Base-by-base conservation (phyloP, 306 rosid genomes). In the Castanea sativa region DNA sequence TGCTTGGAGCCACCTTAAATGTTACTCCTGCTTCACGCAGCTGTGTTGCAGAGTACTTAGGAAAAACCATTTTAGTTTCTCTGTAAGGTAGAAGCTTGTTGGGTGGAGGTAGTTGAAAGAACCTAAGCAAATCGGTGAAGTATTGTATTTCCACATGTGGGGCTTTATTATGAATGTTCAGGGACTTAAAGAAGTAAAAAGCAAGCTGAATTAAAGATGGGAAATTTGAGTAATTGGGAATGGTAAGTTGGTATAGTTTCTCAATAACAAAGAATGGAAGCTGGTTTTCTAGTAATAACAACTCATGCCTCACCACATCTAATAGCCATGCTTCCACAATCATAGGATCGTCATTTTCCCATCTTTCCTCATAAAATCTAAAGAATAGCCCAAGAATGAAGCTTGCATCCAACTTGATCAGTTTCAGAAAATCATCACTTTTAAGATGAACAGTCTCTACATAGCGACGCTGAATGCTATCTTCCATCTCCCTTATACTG, bases 41-140 rank as follows among this genome's bases (percentile, higher is more conserved):
- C 41, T 35, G 41, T 35, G 41, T 35, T 35, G 6, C 5, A 2
- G 5, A 35, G 41, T 3, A 35, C 41, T 35, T 35, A 35, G 41
- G 41, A 35, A 35, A 35, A 35, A 35, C 6, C 6, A 3, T 35
- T 35, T 35, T 3, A 3, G 41, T 4, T 4, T 0, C 41, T 35
- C 5, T 35, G 0, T 2, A 4, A 4, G 41, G 41, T 3, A 23
- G 23, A 27, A 35, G 41, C 5, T 35, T 35, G 41, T 35, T 35
- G 3, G 41, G 4, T 11, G 84, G 73, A 18, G 69, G 80, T 55
- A 86, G 61, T 49, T 79, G 84, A 25, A 86, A 76, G 0, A 21
- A 32, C 64, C 84, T 82, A 21, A 86, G 33, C 0, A 86, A 49
- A 83, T 86, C 86, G 3, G 86, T 86, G 78, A 86, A 86, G 72